Conservation (phyloP, 306 rosid species). For the Cucumis melo region DNA sequence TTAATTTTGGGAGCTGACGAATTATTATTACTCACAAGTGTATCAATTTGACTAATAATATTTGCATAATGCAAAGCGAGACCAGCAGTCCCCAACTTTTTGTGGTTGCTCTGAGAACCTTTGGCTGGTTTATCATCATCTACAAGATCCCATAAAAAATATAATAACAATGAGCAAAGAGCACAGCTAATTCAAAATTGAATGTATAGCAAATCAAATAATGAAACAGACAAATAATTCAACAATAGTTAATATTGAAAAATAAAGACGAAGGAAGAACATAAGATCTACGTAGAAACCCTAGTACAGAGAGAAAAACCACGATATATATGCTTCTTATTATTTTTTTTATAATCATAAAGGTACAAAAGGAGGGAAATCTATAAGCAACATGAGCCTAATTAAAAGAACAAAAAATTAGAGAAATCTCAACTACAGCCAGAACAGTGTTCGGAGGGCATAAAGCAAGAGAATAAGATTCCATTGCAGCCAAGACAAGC, state of each 20-base stretch:
- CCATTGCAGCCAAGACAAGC: neutral
- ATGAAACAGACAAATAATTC: neutral
- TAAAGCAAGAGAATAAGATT: neutral
- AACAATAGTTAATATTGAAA: neutral
- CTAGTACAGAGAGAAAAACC: too few relatives aligned
- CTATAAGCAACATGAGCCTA: too few relatives aligned
- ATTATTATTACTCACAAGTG: conserved; percentile 58
- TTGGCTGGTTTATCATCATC: conserved; percentile 42
- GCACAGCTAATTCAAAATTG: neutral
- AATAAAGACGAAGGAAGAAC: too few relatives aligned
- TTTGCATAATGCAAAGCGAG: conserved; percentile 96
- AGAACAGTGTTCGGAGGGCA: neutral
- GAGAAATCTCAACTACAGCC: neutral
- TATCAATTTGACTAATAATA: conserved; percentile 79
- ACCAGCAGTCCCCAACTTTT: conserved; percentile 85
- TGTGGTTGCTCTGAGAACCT: conserved; percentile 42
- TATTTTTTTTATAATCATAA: too few relatives aligned
- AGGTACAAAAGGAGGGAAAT: too few relatives aligned
- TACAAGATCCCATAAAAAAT: conserved; percentile 24
- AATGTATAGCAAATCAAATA: neutral
- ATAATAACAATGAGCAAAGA: neutral
- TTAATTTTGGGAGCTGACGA: neutral
- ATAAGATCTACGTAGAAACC: too few relatives aligned
- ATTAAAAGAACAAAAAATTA: too few relatives aligned
- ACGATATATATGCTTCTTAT: too few relatives aligned